Evolutionary conservation across 2,329 filamentous ascomycete genomes (phyloP), one percentile per base, ranked within the genome.

Genomic region (Mariannaea elegans): DNA sequence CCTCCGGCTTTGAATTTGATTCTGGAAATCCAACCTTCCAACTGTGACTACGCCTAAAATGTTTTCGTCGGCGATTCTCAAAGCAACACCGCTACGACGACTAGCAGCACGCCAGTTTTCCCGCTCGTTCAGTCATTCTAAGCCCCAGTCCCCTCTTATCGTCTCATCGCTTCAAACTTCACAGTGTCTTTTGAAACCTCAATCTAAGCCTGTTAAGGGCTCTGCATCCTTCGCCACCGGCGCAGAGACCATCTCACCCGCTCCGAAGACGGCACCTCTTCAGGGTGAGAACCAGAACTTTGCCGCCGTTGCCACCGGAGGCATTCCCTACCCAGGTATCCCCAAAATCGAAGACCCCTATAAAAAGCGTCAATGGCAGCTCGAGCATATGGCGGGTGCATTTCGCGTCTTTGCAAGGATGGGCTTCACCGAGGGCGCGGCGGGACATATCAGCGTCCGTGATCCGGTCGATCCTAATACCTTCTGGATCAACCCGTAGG

Each of bases 401-500:
- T 83, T 83, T 58, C 76, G 81, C 23, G 76, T 82, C 7, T 83
- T 82, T 70, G 77, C 78, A 1, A 77, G 80, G 31, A 66, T 78
- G 44, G 80, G 81, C 7, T 83, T 76, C 73, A 84, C 82, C 0
- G 87, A 90, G 71, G 88, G 88, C 38, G 87, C 88, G 73, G 79
- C 80, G 13, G 88, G 88, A 1, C 88, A 90, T 69, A 90, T 90
- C 55, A 81, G 77, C 5, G 84, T 90, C 1, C 80, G 87, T 7
- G 88, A 90, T 67, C 86, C 87, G 0, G 84, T 88, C 64, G 76
- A 84, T 63, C 77, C 79, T 0, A 75, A 84, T 59, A 82, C 80
- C 0, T 89, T 90, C 72, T 90, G 88, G 87, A 90, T 87, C 48
- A 90, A 90, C 68, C 86, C 87, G 6, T 74, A 14, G 63, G 72